Percentiles rank a stretch among this genome's conserved stretches.
Evolutionary conservation across 345 rosid species (phyloP).

Genomic region (Populus ilicifolia): DNA sequence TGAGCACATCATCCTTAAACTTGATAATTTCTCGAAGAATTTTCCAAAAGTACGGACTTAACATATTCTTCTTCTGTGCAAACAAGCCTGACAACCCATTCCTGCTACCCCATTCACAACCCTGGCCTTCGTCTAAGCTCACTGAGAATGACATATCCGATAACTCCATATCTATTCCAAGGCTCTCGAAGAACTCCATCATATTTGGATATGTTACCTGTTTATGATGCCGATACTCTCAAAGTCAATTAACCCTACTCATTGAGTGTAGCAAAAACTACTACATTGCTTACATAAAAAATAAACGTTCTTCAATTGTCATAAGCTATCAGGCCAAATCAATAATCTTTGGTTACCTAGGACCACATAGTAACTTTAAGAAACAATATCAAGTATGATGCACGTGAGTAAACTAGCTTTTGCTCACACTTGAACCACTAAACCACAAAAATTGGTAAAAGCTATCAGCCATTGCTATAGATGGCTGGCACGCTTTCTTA

Average conservation of each 20-base stretch:
- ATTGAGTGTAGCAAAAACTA: background rate
- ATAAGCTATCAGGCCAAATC: no score
- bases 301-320: no score
- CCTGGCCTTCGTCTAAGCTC: slow-evolving; percentile 67
- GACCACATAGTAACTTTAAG: background rate
- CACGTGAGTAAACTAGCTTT: no score
- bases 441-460: no score
- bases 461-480: no score
- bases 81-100: slow-evolving; percentile 65
- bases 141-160: slow-evolving; percentile 87
- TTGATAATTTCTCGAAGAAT: slow-evolving; percentile 68
- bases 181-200: slow-evolving; percentile 83
- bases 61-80: slow-evolving; percentile 59
- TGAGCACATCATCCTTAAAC: slow-evolving; percentile 61
- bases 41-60: slow-evolving; percentile 75
- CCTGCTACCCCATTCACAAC: slow-evolving; percentile 93
- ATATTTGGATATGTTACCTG: slow-evolving; percentile 93
- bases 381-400: no score
- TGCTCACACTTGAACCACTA: no score
- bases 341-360: background rate
- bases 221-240: background rate
- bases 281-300: no score
- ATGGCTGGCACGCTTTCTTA: no score
- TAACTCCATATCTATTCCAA: slow-evolving; percentile 73
- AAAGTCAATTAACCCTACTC: background rate